phyloP scores from a whole-genome alignment of 139 green algal genomes.

The Chlamydomonas sp. region DNA sequence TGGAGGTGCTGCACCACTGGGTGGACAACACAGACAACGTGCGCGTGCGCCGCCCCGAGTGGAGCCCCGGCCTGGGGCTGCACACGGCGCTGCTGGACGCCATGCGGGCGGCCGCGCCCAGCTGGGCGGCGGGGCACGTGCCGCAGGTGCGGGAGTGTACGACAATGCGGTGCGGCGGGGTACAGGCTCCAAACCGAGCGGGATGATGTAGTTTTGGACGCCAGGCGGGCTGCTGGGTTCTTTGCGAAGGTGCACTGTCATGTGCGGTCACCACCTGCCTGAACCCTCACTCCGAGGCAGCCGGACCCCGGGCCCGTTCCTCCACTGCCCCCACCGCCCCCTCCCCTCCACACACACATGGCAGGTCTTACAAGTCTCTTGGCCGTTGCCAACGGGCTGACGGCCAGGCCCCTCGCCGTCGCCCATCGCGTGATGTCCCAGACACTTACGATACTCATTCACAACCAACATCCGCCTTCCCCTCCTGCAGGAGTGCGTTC shows the following conservation, averaged over 20 bases:
- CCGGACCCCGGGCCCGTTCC: too few species aligned
- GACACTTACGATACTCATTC: background rate
- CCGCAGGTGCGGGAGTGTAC: constrained; percentile 5
- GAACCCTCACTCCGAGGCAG: too few species aligned
- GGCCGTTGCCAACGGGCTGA: too few species aligned
- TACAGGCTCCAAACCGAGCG: too few species aligned
- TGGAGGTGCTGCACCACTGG: constrained; percentile 73
- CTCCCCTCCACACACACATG: background rate
- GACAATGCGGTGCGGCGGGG: too few species aligned
- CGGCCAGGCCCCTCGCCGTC: background rate
- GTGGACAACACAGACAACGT: constrained; percentile 64
- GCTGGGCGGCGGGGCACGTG: constrained; percentile 37
- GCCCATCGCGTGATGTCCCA: background rate
- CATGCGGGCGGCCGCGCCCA: constrained; percentile 36
- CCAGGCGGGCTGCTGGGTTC: too few species aligned
- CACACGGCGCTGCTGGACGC: constrained; percentile 44
- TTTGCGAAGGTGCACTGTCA: too few species aligned
- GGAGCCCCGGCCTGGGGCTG: constrained; percentile 39
- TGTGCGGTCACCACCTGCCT: too few species aligned
- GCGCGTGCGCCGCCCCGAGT: constrained; percentile 43
- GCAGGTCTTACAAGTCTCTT: too few species aligned
- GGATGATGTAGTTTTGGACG: too few species aligned
- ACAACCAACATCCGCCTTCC: background rate
- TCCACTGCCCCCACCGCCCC: background rate
- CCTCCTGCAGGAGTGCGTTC: constrained; percentile 32